Percentiles rank a stretch among this genome's conserved stretches.
These are phyloP conservation scores for Pyrenophora tritici-repentis DNA, from an alignment of 2,329 filamentous ascomycete species.

Conservation along the genomic window DNA sequence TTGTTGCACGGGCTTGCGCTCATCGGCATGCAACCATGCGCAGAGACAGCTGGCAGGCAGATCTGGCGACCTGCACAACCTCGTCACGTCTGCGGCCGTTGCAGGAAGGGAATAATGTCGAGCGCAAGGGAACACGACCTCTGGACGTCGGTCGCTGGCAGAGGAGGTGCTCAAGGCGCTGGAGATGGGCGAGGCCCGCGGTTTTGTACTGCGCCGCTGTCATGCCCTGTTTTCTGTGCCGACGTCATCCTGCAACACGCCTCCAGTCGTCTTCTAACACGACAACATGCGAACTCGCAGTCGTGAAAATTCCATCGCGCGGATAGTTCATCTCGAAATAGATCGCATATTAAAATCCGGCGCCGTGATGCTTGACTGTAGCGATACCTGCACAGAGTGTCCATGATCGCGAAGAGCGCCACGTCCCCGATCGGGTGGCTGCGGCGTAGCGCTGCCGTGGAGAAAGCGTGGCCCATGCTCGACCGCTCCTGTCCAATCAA, in stretches of 20 bases:
- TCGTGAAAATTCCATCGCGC: too few relatives aligned
- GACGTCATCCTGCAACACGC: constrained; percentile 26
- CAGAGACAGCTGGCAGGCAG: constrained; percentile 28
- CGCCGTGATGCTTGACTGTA: background rate
- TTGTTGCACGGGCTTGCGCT: constrained; percentile 47
- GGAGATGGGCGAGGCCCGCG: constrained; percentile 28
- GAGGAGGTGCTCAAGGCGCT: constrained; percentile 43
- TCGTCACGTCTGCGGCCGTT: constrained; percentile 34
- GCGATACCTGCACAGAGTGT: background rate
- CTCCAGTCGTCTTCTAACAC: background rate
- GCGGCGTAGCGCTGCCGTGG: constrained; percentile 39
- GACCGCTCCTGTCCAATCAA: constrained; percentile 36
- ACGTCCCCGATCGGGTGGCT: constrained; percentile 23
- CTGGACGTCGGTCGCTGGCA: constrained; percentile 38
- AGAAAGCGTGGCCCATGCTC: constrained; percentile 4
- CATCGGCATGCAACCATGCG: constrained; percentile 34
- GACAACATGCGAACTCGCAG: background rate
- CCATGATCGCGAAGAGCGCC: too few relatives aligned
- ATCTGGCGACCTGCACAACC: constrained; percentile 25
- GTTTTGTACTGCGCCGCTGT: constrained; percentile 41
- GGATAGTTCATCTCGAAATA: background rate
- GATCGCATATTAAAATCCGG: background rate
- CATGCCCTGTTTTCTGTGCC: constrained; percentile 42
- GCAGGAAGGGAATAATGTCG: constrained; percentile 29
- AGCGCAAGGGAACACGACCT: constrained; percentile 49